Conservation (phyloP, 164 flowering plant genomes). For the Chimonanthus praecox region DNA sequence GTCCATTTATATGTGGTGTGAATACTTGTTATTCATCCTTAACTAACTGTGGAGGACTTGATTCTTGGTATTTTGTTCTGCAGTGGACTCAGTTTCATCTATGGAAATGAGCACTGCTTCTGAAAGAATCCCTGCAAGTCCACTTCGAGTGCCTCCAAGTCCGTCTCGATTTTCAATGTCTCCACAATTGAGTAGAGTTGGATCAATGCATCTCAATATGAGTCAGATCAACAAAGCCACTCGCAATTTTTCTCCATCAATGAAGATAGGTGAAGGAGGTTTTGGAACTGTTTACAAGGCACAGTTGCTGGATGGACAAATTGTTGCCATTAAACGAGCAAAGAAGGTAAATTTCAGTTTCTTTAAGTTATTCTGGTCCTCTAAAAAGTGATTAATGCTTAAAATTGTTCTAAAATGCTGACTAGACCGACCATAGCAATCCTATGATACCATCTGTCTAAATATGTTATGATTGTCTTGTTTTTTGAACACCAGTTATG, state of each 20-base stretch:
- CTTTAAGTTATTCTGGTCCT: neutral
- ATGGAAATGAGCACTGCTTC: slow-evolving; percentile 35
- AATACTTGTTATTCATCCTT: neutral
- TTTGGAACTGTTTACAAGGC: slow-evolving; percentile 90
- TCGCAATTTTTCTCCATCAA: slow-evolving; percentile 58
- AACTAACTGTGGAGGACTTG: neutral
- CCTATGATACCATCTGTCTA: no score
- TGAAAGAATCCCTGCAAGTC: slow-evolving; percentile 40
- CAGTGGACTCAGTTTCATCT: slow-evolving; percentile 62
- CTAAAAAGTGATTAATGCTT: neutral
- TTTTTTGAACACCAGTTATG: no score
- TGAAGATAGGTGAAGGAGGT: slow-evolving; percentile 80
- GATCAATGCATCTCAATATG: slow-evolving; percentile 68
- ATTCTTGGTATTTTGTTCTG: slow-evolving; percentile 6
- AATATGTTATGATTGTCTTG: no score
- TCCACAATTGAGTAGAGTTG: slow-evolving; percentile 56
- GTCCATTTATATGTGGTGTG: neutral
- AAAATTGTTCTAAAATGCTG: neutral
- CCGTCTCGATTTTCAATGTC: slow-evolving; percentile 65
- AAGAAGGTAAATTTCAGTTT: slow-evolving; percentile 49
- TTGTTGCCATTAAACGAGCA: slow-evolving; percentile 91
- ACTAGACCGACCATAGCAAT: no score
- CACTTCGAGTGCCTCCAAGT: slow-evolving; percentile 74
- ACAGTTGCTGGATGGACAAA: slow-evolving; percentile 62
- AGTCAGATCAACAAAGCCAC: slow-evolving; percentile 72